phyloP scores from a whole-genome alignment of 345 rosid genomes.

The Eucalyptus shirleyi region DNA sequence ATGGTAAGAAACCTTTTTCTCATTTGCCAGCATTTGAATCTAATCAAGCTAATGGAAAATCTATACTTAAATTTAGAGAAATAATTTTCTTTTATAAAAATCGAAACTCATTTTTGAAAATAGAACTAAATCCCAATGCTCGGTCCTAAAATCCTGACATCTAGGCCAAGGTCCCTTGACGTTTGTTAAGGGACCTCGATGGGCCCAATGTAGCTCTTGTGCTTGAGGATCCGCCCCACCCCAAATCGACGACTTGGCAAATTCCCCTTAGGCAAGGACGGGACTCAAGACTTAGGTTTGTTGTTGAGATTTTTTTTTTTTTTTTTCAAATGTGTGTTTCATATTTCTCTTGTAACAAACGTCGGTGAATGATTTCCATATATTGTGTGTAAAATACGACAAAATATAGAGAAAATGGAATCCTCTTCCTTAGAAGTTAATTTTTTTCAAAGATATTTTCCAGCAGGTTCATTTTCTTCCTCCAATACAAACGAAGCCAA shows the following conservation, averaged over 20 bases:
- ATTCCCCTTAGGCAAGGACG: background rate
- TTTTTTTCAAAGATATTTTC: too few relatives aligned
- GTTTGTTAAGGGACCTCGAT: too few relatives aligned
- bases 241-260: accelerated
- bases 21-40: accelerated
- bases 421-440: background rate
- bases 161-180: too few relatives aligned
- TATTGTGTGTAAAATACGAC: background rate
- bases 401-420: background rate
- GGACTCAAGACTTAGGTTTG: background rate
- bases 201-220: background rate
- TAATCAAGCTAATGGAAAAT: accelerated
- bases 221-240: too few relatives aligned
- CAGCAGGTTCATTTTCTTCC: background rate
- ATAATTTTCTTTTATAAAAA: too few relatives aligned
- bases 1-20: background rate
- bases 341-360: background rate
- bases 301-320: background rate
- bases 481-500: background rate
- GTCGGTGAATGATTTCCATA: background rate
- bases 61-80: too few relatives aligned
- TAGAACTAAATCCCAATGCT: background rate
- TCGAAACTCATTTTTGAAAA: background rate
- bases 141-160: accelerated
- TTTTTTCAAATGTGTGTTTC: background rate